phyloP scores from a whole-genome alignment of 345 rosid genomes.

The Carallia brachiata region DNA sequence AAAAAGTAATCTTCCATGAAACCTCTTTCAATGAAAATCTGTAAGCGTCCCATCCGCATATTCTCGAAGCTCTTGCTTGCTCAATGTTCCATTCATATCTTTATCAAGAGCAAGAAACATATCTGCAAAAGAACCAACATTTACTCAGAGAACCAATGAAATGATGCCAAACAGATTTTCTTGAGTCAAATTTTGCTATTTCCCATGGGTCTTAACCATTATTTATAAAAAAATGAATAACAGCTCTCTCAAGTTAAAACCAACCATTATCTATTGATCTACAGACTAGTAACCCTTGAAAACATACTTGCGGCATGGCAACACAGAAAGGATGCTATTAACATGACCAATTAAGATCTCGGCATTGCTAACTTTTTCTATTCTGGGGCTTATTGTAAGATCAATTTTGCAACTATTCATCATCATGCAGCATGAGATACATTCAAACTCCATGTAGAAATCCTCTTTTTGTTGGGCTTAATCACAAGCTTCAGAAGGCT shows the following conservation, averaged over 20 bases:
- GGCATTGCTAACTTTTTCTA: too few relatives aligned
- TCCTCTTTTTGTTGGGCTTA: background rate
- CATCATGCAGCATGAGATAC: too few relatives aligned
- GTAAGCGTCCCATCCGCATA: slow-evolving; percentile 97
- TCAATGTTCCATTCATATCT: slow-evolving; percentile 83
- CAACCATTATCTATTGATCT: too few relatives aligned
- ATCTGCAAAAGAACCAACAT: slow-evolving; percentile 44
- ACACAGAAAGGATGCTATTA: too few relatives aligned
- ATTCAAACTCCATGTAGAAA: too few relatives aligned
- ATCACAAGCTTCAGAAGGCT: slow-evolving; percentile 7
- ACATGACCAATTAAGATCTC: too few relatives aligned
- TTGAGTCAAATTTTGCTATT: background rate
- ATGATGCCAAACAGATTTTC: background rate
- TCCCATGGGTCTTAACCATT: background rate
- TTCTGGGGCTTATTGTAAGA: too few relatives aligned
- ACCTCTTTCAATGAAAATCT: slow-evolving; percentile 96
- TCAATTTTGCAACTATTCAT: too few relatives aligned
- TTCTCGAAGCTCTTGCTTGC: slow-evolving; percentile 95
- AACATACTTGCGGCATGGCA: too few relatives aligned
- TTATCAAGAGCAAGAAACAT: slow-evolving; percentile 97
- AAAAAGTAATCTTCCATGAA: background rate
- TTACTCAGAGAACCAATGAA: background rate
- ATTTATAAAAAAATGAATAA: background rate
- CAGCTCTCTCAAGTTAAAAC: too few relatives aligned
- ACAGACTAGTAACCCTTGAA: too few relatives aligned